These are phyloP conservation scores for Alisma plantagoaquatica DNA, from an alignment of 106 monocot species.

Conservation along the genomic window DNA sequence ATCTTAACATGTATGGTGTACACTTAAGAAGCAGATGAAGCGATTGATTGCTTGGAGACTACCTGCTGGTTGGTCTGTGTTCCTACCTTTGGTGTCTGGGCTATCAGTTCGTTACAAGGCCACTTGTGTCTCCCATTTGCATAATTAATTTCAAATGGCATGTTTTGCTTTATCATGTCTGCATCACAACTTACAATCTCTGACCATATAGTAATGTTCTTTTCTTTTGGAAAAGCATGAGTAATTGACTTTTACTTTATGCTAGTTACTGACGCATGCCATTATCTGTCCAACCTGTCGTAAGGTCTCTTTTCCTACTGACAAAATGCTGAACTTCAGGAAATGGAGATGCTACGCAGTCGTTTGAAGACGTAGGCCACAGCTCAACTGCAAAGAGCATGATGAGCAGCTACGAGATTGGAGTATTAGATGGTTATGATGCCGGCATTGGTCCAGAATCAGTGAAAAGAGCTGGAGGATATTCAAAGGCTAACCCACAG, in stretches of 20 bases:
- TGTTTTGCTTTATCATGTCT: no score
- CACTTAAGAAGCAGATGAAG: no score
- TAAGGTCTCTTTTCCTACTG: background rate
- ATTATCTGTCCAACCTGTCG: background rate
- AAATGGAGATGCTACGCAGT: slow-evolving; percentile 72
- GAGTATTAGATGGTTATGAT: slow-evolving; percentile 28
- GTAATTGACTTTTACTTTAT: background rate
- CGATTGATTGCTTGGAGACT: no score
- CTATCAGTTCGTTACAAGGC: no score
- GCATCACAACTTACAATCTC: no score
- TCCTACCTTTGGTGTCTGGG: no score
- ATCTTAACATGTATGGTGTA: no score
- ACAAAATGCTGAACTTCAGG: slow-evolving; percentile 9
- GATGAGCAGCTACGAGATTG: slow-evolving; percentile 67
- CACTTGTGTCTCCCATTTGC: no score
- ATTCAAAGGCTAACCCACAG: background rate
- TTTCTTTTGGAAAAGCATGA: background rate
- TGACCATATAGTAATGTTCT: no score
- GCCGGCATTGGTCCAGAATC: background rate
- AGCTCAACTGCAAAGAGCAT: slow-evolving; percentile 57
- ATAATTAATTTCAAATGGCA: no score
- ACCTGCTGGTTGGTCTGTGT: no score
- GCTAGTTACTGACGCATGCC: background rate
- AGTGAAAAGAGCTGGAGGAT: background rate
- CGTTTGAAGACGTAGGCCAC: slow-evolving; percentile 92